Conservation (phyloP, 2,329 filamentous ascomycete species). For the Alternaria solani region DNA sequence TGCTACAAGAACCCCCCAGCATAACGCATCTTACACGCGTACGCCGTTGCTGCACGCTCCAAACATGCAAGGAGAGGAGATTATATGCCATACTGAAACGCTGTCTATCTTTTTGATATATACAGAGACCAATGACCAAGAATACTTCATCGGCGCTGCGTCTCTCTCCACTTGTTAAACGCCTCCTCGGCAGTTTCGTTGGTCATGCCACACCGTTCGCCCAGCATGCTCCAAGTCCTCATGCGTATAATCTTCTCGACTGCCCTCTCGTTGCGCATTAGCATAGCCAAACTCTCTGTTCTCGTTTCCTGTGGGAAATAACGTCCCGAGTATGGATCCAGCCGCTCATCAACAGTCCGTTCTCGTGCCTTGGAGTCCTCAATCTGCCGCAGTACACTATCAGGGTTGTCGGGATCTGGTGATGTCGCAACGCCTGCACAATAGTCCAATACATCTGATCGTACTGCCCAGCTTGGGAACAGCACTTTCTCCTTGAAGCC, state of each 20-base stretch:
- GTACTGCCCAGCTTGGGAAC: conserved; percentile 86
- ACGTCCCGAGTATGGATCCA: conserved; percentile 89
- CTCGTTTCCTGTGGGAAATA: conserved; percentile 82
- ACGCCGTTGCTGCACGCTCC: not conserved
- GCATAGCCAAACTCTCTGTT: conserved; percentile 77
- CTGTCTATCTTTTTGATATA: not conserved
- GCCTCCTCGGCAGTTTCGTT: conserved; percentile 55
- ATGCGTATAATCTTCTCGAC: conserved; percentile 82
- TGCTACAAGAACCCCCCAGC: not conserved
- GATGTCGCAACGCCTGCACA: conserved; percentile 87
- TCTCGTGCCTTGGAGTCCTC: conserved; percentile 76
- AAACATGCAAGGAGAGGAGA: conserved; percentile 18
- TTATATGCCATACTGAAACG: conserved; percentile 4
- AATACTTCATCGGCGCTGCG: conserved; percentile 14
- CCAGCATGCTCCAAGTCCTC: conserved; percentile 81
- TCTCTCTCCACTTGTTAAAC: conserved; percentile 46
- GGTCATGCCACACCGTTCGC: conserved; percentile 73
- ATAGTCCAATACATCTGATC: conserved; percentile 85
- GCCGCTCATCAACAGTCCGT: conserved; percentile 80
- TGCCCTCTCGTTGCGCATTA: conserved; percentile 77
- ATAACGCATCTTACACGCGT: not conserved
- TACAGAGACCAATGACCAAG: not conserved
- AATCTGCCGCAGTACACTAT: conserved; percentile 71
- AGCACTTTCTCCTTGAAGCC: conserved; percentile 79
- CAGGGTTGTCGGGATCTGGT: conserved; percentile 86